Percentiles rank a stretch among this genome's conserved stretches.
Conservation (phyloP, 2,329 filamentous ascomycete species). For the Aureobasidium melanogenum region DNA sequence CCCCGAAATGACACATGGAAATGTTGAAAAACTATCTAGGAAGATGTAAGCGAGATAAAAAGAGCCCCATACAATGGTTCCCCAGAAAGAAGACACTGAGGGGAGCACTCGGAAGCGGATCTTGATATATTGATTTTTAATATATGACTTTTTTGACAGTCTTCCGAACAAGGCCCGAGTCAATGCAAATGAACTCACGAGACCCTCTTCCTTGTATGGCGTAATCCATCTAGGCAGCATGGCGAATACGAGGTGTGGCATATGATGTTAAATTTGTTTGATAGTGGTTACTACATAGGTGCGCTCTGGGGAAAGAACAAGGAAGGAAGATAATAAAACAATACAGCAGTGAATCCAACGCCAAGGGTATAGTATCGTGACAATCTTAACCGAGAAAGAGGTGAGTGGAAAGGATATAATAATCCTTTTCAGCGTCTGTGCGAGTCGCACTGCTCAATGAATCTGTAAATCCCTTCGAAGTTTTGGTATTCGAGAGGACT, state of each 20-base stretch:
- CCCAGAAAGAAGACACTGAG: background rate
- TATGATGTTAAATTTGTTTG: background rate
- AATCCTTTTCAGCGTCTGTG: background rate
- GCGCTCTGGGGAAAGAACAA: background rate
- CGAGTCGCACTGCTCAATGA: slow-evolving; percentile 55
- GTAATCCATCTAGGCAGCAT: background rate
- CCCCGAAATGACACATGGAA: too few relatives aligned
- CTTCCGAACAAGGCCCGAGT: background rate
- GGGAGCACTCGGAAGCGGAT: background rate
- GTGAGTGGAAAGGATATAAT: too few relatives aligned
- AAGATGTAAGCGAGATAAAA: background rate
- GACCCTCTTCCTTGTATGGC: background rate
- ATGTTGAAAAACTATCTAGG: too few relatives aligned
- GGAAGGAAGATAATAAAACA: background rate
- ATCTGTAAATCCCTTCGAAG: slow-evolving; percentile 56
- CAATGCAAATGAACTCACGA: background rate
- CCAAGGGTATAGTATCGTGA: slow-evolving; percentile 6
- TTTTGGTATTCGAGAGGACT: slow-evolving; percentile 51
- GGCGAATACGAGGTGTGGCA: background rate
- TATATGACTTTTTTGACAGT: background rate
- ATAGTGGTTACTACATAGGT: background rate
- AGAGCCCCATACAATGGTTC: background rate
- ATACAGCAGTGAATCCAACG: background rate
- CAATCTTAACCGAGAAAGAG: background rate
- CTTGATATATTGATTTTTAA: background rate